Conservation (phyloP, 495 filamentous ascomycete species). For the Hypoxylon lenormandii region DNA sequence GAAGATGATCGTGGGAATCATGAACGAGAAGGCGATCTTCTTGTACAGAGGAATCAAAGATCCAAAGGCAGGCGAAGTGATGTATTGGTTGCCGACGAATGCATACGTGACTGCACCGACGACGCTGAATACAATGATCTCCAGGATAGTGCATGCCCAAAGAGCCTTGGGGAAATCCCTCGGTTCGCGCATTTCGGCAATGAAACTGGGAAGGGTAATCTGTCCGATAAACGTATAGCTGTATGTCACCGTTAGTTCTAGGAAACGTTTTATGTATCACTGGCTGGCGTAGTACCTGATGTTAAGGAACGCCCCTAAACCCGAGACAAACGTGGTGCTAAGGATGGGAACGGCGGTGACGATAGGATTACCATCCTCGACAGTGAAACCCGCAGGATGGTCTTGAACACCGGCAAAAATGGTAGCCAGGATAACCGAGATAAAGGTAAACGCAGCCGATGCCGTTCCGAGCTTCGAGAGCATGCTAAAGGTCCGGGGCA, state of each 20-base stretch:
- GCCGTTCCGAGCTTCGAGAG: conserved; percentile 79
- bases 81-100: conserved; percentile 87
- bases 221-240: conserved; percentile 93
- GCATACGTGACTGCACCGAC: conserved; percentile 81
- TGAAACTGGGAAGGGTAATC: conserved; percentile 90
- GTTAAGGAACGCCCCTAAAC: conserved; percentile 86
- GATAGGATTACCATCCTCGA: conserved; percentile 67
- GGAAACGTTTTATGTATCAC: not conserved
- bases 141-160: conserved; percentile 85
- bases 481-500: conserved; percentile 82
- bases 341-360: conserved; percentile 73
- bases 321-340: conserved; percentile 80
- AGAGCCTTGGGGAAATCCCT: conserved; percentile 88
- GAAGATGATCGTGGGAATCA: conserved; percentile 92
- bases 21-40: conserved; percentile 88
- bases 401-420: conserved; percentile 79
- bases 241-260: conserved; percentile 11
- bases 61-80: conserved; percentile 82
- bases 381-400: conserved; percentile 73
- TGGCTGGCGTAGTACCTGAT: conserved; percentile 59
- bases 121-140: conserved; percentile 82
- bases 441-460: conserved; percentile 85
- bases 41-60: conserved; percentile 78
- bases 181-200: conserved; percentile 89
- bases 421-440: conserved; percentile 82